A percentile compares a stretch with the other conserved stretches of the same genome.
These are phyloP conservation scores for Trichophyton rubrum DNA, from an alignment of 2,329 filamentous ascomycete genomes.

Conservation along the genomic window DNA sequence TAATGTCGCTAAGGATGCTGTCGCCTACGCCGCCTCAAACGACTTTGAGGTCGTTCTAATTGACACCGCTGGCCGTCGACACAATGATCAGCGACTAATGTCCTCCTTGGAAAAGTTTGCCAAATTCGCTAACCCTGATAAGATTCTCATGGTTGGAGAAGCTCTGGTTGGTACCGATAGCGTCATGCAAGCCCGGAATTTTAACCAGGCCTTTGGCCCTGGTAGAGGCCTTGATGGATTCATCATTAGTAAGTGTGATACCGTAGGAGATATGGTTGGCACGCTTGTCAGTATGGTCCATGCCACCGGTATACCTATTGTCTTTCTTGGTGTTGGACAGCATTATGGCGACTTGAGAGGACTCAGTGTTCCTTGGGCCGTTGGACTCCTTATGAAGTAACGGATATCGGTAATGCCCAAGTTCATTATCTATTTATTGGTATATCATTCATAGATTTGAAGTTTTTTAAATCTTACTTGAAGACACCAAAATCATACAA, in stretches of 20 bases:
- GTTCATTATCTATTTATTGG: neutral
- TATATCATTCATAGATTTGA: neutral
- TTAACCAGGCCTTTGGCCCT: constrained; percentile 81
- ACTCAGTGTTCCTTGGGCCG: constrained; percentile 52
- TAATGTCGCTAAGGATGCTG: constrained; percentile 85
- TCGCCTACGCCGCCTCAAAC: constrained; percentile 61
- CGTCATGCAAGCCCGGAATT: constrained; percentile 90
- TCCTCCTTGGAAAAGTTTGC: constrained; percentile 93
- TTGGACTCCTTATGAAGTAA: constrained; percentile 46
- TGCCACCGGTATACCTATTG: constrained; percentile 87
- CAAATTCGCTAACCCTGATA: constrained; percentile 89
- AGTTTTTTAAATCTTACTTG: too few species aligned
- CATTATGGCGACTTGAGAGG: constrained; percentile 55
- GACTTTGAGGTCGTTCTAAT: constrained; percentile 90
- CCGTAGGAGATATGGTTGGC: constrained; percentile 96
- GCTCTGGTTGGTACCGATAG: constrained; percentile 91
- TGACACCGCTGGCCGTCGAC: constrained; percentile 84
- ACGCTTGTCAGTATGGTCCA: constrained; percentile 95
- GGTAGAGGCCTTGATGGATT: constrained; percentile 80
- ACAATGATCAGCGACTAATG: constrained; percentile 95
- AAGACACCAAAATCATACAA: too few species aligned
- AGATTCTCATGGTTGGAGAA: constrained; percentile 94
- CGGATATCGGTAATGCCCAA: too few species aligned
- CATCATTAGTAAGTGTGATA: constrained; percentile 97
- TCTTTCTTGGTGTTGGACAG: constrained; percentile 70